Conservation (phyloP, 768 basidiomycete genomes). For the Suillus occidentalis region DNA sequence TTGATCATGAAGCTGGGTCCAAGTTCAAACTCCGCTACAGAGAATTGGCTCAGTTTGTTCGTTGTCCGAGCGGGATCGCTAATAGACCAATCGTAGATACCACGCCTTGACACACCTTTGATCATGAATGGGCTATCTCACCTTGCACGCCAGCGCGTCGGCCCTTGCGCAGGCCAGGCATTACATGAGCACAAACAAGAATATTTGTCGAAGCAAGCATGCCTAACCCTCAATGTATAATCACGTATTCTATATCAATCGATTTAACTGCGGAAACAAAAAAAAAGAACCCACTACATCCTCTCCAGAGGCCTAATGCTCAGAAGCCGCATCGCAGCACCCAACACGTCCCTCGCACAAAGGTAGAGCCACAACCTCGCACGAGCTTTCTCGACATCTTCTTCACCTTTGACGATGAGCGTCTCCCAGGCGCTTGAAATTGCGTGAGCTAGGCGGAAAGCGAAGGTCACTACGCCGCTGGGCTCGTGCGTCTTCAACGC, state of each 20-base stretch:
- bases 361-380: conserved; percentile 90
- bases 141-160: no score
- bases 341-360: conserved; percentile 87
- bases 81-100: no score
- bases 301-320: conserved; percentile 89
- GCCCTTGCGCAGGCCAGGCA: background rate
- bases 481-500: conserved; percentile 88
- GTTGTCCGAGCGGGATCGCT: no score
- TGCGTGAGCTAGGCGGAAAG: no score
- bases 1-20: no score
- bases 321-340: conserved; percentile 80
- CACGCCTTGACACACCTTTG: no score
- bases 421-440: conserved; percentile 92
- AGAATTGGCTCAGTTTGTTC: no score
- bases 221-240: background rate
- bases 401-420: conserved; percentile 82
- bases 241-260: background rate
- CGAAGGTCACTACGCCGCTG: conserved; percentile 87
- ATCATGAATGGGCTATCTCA: background rate
- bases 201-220: background rate
- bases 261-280: background rate
- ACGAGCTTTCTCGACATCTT: conserved; percentile 70
- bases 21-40: no score
- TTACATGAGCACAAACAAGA: background rate
- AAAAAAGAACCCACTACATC: conserved; percentile 61